A percentile compares a stretch with the other conserved stretches of the same genome.
These are phyloP conservation scores for Flaveria linearis DNA, from an alignment of 129 eudicot genomes.

Conservation along the genomic window DNA sequence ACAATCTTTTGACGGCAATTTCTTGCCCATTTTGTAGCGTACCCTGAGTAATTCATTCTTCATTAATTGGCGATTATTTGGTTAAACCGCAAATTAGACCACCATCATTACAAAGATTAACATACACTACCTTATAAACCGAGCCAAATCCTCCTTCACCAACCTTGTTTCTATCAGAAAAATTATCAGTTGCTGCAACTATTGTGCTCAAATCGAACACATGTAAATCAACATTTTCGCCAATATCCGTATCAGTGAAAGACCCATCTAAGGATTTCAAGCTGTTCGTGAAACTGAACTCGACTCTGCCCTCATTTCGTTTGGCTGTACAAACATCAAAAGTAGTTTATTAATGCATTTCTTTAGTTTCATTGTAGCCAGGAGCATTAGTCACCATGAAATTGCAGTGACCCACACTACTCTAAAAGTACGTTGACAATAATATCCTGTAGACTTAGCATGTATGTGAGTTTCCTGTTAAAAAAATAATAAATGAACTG, in stretches of 20 bases:
- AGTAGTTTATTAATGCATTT: background rate
- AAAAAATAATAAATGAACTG: background rate
- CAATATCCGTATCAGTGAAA: slow-evolving; percentile 15
- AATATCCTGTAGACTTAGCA: too few species aligned
- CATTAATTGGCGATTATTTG: background rate
- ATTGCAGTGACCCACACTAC: too few species aligned
- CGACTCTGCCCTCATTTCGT: background rate
- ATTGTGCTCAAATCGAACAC: slow-evolving; percentile 35
- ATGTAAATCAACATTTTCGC: slow-evolving; percentile 39
- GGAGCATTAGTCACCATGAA: background rate
- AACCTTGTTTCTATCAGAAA: slow-evolving; percentile 37
- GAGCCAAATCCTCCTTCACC: slow-evolving; percentile 71
- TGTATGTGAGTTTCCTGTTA: too few species aligned
- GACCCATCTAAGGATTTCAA: slow-evolving; percentile 26
- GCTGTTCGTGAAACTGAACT: slow-evolving; percentile 9
- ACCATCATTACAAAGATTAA: background rate
- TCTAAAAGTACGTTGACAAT: too few species aligned
- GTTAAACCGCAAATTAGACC: background rate
- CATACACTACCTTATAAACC: slow-evolving; percentile 48
- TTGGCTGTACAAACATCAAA: slow-evolving; percentile 20
- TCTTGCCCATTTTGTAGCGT: slow-evolving; percentile 41
- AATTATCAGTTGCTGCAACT: slow-evolving; percentile 43
- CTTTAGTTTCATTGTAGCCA: background rate
- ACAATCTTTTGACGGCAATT: slow-evolving; percentile 55
- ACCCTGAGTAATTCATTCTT: slow-evolving; percentile 34